Conservation (phyloP, 1,284 basidiomycete species). For the Pyrrhoderma lamaoense region DNA sequence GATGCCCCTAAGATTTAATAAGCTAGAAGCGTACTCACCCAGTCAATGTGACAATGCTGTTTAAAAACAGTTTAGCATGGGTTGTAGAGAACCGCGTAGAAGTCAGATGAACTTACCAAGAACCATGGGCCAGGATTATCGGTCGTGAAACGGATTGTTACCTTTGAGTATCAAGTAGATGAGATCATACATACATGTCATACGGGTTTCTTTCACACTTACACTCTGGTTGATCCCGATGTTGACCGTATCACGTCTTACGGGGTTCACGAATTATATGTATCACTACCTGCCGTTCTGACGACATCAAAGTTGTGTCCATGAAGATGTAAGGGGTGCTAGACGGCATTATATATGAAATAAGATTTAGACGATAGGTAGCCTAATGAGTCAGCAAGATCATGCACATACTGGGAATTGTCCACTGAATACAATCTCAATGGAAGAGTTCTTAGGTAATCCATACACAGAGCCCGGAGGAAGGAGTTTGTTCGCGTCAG, state of each 20-base stretch:
- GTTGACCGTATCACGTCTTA: constrained; percentile 30
- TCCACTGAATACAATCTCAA: constrained; percentile 24
- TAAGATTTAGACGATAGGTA: neutral
- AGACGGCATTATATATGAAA: neutral
- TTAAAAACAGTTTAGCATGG: no score
- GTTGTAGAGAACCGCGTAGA: no score
- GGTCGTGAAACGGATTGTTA: constrained; percentile 32
- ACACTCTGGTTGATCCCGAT: constrained; percentile 19
- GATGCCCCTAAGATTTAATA: no score
- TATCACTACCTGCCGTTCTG: constrained; percentile 23
- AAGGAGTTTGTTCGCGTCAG: constrained; percentile 20
- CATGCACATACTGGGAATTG: constrained; percentile 18
- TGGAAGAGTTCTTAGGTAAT: constrained; percentile 21
- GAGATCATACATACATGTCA: no score
- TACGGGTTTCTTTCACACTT: no score
- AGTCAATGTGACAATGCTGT: constrained; percentile 31
- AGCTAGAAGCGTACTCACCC: neutral
- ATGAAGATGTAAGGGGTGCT: constrained; percentile 30
- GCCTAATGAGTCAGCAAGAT: neutral
- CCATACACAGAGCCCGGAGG: constrained; percentile 23
- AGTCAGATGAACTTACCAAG: constrained; percentile 19
- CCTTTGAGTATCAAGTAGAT: constrained; percentile 21
- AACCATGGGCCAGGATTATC: constrained; percentile 39
- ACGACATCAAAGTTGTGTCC: constrained; percentile 29
- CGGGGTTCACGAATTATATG: constrained; percentile 27